Conservation (phyloP, 169 alveolate species). For the Plasmodium gallinaceum region DNA sequence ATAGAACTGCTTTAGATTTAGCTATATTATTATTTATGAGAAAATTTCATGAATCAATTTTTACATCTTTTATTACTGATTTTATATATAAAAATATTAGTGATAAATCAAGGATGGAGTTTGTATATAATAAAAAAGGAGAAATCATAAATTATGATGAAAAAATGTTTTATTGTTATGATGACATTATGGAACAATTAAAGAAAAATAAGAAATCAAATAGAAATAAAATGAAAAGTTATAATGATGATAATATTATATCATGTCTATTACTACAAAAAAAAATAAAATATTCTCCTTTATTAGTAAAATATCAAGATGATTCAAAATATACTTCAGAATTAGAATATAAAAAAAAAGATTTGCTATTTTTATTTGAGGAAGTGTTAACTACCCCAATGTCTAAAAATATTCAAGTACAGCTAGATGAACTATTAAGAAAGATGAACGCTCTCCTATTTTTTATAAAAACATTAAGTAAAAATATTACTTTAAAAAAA, state of each 20-base stretch:
- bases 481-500: constrained; percentile 44
- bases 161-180: neutral
- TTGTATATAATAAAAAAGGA: neutral
- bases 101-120: neutral
- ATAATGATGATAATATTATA: neutral
- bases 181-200: neutral
- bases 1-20: constrained; percentile 80
- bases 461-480: constrained; percentile 40
- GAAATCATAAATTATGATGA: constrained; percentile 5
- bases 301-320: neutral
- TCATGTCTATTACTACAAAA: constrained; percentile 7
- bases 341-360: neutral
- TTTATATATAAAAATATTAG: constrained; percentile 21
- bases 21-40: constrained; percentile 69
- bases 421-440: constrained; percentile 27
- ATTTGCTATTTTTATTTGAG: constrained; percentile 2
- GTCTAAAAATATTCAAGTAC: constrained; percentile 22
- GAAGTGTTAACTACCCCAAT: constrained; percentile 4
- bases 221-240: neutral
- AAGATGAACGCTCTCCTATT: constrained; percentile 33
- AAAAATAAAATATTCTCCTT: constrained; percentile 1
- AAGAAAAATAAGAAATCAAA: neutral
- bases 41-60: constrained; percentile 55
- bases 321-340: neutral
- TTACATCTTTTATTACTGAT: constrained; percentile 50